phyloP scores from a whole-genome alignment of 306 rosid genomes.

The Pueraria montana region DNA sequence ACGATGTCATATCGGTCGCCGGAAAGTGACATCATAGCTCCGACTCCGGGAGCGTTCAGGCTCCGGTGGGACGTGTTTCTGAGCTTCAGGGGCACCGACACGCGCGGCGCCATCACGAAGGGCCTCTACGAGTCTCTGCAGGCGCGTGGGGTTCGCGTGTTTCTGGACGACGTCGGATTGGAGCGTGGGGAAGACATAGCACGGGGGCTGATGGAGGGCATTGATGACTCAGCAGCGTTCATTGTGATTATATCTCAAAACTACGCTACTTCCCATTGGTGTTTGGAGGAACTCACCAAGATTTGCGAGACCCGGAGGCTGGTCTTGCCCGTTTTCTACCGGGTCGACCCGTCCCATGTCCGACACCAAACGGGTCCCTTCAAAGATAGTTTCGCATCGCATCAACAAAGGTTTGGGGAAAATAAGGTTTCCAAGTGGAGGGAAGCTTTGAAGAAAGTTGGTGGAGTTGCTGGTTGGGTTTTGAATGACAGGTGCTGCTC shows the following conservation, averaged over 20 bases:
- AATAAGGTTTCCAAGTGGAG: conserved; percentile 40
- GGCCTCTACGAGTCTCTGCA: conserved; percentile 37
- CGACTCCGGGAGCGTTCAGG: conserved; percentile 34
- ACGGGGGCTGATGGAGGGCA: conserved; percentile 11
- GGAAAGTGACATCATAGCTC: not conserved
- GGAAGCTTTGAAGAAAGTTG: conserved; percentile 36
- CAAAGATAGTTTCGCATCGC: not conserved
- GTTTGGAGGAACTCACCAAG: conserved; percentile 53
- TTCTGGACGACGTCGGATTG: conserved; percentile 52
- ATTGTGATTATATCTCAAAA: conserved; percentile 47
- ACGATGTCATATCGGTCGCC: not conserved
- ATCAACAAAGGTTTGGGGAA: not conserved
- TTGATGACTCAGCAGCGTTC: conserved; percentile 57
- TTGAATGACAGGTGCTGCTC: not conserved
- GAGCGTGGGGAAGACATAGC: conserved; percentile 49
- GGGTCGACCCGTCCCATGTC: conserved; percentile 48
- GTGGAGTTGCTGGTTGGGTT: conserved; percentile 37
- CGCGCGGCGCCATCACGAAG: conserved; percentile 41
- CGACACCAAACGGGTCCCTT: conserved; percentile 44
- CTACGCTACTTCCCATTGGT: conserved; percentile 58
- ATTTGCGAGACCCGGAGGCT: conserved; percentile 40
- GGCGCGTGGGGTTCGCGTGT: conserved; percentile 40
- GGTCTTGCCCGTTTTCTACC: conserved; percentile 53
- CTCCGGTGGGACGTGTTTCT: conserved; percentile 55
- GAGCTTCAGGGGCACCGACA: conserved; percentile 61